These are phyloP conservation scores for Shiraia bambusicola DNA, from an alignment of 2,329 filamentous ascomycete species.

Conservation along the genomic window DNA sequence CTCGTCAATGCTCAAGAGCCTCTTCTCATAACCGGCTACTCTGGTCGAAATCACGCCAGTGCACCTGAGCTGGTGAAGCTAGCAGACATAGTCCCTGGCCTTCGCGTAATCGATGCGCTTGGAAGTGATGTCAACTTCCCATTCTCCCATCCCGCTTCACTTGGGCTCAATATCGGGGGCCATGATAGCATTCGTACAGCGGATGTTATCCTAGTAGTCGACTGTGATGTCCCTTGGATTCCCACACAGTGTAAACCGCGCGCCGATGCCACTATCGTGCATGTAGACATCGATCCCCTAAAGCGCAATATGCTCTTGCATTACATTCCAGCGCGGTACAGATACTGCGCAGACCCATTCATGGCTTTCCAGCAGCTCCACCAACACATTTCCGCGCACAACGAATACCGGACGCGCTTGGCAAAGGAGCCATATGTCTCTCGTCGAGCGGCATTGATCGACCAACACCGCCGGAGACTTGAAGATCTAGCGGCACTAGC, in stretches of 20 bases:
- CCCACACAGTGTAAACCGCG: conserved; percentile 52
- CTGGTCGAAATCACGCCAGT: conserved; percentile 12
- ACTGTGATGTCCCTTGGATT: conserved; percentile 28
- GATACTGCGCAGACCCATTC: conserved; percentile 67
- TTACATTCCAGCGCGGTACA: conserved; percentile 66
- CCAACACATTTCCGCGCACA: conserved; percentile 13
- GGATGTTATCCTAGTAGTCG: conserved; percentile 19
- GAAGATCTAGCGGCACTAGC: neutral
- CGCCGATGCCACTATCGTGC: conserved; percentile 58
- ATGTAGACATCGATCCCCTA: conserved; percentile 66
- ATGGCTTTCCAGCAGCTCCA: conserved; percentile 46
- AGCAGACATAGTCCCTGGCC: conserved; percentile 12
- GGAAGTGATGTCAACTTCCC: conserved; percentile 24
- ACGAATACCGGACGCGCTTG: neutral
- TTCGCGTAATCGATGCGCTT: conserved; percentile 18
- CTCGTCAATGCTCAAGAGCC: conserved; percentile 15
- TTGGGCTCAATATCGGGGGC: conserved; percentile 13
- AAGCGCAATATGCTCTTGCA: conserved; percentile 74
- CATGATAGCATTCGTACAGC: conserved; percentile 16
- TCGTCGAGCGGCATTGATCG: neutral
- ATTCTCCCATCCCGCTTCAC: conserved; percentile 18
- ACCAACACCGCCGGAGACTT: neutral
- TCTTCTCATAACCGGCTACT: conserved; percentile 24
- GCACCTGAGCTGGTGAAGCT: conserved; percentile 13
- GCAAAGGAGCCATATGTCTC: neutral